Conservation (phyloP, 352 stramenopile species). For the Pythium sukuiense region DNA sequence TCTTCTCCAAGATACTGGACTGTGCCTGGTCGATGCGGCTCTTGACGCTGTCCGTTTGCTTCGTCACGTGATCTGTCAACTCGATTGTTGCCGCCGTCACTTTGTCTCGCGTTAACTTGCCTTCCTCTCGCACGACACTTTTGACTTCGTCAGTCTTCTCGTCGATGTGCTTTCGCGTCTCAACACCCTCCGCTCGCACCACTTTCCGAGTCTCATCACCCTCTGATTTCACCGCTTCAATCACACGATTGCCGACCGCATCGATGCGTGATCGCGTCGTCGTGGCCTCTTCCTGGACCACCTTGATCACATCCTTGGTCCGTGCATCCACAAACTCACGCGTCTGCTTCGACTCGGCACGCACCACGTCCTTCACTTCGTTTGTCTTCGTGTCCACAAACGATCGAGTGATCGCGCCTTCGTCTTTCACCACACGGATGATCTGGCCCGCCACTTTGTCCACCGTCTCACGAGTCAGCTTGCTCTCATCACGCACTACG, state of each 20-base stretch:
- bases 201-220: conserved; percentile 9
- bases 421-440: not conserved
- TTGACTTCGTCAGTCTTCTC: conserved; percentile 6
- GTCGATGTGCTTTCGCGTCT: conserved; percentile 9
- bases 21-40: not conserved
- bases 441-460: conserved; percentile 5
- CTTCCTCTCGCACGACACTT: not conserved
- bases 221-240: conserved; percentile 6
- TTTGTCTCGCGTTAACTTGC: not conserved
- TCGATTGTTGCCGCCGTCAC: not conserved
- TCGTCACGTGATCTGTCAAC: conserved; percentile 5
- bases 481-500: conserved; percentile 6
- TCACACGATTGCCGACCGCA: conserved; percentile 3
- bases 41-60: not conserved
- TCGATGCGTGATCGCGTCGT: not conserved
- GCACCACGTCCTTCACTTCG: conserved; percentile 6
- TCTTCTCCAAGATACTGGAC: conserved; percentile 3
- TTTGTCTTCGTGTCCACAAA: conserved; percentile 16
- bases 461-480: conserved; percentile 1
- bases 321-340: conserved; percentile 7
- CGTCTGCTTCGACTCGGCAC: conserved; percentile 1
- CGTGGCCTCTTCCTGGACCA: conserved; percentile 1
- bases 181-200: conserved; percentile 1
- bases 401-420: conserved; percentile 10
- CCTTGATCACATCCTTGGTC: conserved; percentile 7